phyloP scores from a whole-genome alignment of 306 rosid species.

The Rosa chinensis region DNA sequence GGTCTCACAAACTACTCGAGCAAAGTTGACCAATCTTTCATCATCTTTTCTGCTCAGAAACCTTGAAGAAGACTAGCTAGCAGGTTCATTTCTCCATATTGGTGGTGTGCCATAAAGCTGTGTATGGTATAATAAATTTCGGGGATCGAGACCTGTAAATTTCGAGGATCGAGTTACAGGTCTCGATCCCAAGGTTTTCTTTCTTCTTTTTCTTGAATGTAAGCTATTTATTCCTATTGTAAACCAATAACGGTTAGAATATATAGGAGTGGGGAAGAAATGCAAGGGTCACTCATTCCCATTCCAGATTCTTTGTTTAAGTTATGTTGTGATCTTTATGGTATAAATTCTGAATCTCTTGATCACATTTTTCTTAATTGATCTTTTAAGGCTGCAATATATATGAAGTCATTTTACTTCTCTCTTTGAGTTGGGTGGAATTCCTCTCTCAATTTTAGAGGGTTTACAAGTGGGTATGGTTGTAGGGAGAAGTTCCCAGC shows the following conservation, averaged over 20 bases:
- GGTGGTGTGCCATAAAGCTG: not conserved
- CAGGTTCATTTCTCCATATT: not conserved
- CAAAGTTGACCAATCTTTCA: slow-evolving; percentile 63
- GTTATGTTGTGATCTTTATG: too few species aligned
- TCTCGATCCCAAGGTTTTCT: not conserved
- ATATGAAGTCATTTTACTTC: too few species aligned
- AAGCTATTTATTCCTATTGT: not conserved
- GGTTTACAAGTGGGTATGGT: too few species aligned
- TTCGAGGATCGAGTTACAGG: not conserved
- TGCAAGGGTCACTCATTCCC: not conserved
- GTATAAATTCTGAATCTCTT: too few species aligned
- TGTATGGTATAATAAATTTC: not conserved
- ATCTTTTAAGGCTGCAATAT: too few species aligned
- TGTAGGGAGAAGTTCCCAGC: too few species aligned
- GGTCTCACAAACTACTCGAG: slow-evolving; percentile 76
- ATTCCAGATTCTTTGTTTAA: not conserved
- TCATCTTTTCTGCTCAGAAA: slow-evolving; percentile 77
- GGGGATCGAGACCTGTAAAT: not conserved
- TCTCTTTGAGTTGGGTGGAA: too few species aligned
- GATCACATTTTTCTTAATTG: too few species aligned
- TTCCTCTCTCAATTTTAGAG: too few species aligned
- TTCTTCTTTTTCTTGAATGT: not conserved
- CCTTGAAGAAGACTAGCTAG: slow-evolving; percentile 30
- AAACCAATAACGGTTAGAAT: not conserved
- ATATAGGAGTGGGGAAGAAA: not conserved